Evolutionary conservation across 2,329 filamentous ascomycete genomes (phyloP).

Genomic region (Aspergillus melleus): DNA sequence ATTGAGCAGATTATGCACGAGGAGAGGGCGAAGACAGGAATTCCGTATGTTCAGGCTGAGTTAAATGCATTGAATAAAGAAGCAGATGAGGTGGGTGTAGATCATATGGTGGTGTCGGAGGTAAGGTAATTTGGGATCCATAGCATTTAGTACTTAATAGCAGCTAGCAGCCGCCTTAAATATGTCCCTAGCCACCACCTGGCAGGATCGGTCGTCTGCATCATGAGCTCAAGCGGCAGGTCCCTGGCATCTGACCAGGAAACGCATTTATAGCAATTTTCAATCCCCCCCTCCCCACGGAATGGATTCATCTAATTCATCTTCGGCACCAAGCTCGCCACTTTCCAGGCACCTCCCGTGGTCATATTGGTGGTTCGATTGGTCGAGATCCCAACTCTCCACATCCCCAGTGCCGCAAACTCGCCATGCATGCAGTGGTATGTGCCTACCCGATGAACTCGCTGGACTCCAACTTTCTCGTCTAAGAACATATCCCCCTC

Average conservation of each 20-base stretch:
- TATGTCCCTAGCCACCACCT: no score
- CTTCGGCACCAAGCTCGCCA: not conserved
- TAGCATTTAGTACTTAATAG: no score
- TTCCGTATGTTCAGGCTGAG: slow-evolving; percentile 52
- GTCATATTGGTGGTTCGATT: not conserved
- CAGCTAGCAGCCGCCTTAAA: no score
- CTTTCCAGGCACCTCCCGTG: not conserved
- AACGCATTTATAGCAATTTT: no score
- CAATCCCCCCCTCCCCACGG: no score
- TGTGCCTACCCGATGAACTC: slow-evolving; percentile 15
- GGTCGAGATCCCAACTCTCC: slow-evolving; percentile 10
- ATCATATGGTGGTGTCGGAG: slow-evolving; percentile 2
- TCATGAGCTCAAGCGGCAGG: no score
- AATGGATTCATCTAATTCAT: not conserved
- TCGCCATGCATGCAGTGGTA: slow-evolving; percentile 26
- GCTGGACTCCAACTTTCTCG: not conserved
- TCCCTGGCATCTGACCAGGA: no score
- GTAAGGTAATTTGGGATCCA: not conserved
- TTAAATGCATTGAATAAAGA: slow-evolving; percentile 52
- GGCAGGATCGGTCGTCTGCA: no score
- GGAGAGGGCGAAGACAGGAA: slow-evolving; percentile 42
- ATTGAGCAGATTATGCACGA: slow-evolving; percentile 54
- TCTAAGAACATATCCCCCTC: not conserved
- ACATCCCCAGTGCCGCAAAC: slow-evolving; percentile 25
- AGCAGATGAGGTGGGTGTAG: slow-evolving; percentile 45